Conservation (phyloP, 768 basidiomycete genomes). For the Cytidiella melzeri region DNA sequence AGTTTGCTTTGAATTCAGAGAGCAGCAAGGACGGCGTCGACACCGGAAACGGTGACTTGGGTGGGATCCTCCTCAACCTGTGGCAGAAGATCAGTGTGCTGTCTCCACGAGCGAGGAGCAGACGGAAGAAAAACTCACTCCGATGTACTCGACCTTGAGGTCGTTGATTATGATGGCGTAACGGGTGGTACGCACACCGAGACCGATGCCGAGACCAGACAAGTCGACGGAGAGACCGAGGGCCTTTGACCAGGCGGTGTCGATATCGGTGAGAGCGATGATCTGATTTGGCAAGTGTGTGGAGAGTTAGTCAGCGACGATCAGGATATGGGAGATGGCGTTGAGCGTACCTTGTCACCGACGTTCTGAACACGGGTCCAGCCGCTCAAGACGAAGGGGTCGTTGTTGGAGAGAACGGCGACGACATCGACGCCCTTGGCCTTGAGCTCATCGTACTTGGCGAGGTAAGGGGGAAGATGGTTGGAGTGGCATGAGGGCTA, state of each 20-base stretch:
- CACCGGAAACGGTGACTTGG: constrained; percentile 31
- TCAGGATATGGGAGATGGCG: background rate
- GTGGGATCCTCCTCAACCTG: constrained; percentile 28
- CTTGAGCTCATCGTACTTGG: constrained; percentile 63
- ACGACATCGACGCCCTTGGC: constrained; percentile 69
- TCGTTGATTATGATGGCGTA: constrained; percentile 66
- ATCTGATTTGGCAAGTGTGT: no score
- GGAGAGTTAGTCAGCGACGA: no score
- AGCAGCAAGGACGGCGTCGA: constrained; percentile 36
- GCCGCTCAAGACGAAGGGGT: constrained; percentile 63
- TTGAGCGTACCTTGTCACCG: constrained; percentile 54
- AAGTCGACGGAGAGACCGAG: constrained; percentile 51
- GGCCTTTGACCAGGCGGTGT: constrained; percentile 29
- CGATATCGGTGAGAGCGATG: constrained; percentile 29
- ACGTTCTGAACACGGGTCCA: constrained; percentile 29
- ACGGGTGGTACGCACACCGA: constrained; percentile 37
- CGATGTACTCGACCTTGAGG: constrained; percentile 62
- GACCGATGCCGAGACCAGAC: constrained; percentile 28
- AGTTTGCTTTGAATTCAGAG: constrained; percentile 20
- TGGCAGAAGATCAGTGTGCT: background rate
- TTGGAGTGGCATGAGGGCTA: constrained; percentile 33
- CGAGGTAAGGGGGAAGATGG: constrained; percentile 53
- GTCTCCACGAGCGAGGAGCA: background rate
- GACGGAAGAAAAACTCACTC: constrained; percentile 15
- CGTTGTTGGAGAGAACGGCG: constrained; percentile 73